A percentile compares a stretch with the other conserved stretches of the same genome.
phyloP scores from a whole-genome alignment of 2,329 filamentous ascomycete genomes.

The Septoria linicola region DNA sequence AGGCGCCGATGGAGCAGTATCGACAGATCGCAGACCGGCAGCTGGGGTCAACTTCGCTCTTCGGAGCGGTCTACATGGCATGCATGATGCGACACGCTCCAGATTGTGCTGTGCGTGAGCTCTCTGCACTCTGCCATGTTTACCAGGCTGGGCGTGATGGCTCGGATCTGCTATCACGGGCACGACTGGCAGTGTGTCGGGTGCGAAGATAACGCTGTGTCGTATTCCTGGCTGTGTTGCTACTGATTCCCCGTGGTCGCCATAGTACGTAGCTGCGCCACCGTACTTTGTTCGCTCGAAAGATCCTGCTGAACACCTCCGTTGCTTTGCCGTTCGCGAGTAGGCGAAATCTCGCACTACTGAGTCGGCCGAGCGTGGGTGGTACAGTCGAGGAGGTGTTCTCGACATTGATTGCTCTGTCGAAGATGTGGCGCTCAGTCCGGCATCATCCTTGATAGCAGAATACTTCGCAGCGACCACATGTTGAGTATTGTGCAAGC shows the following conservation, averaged over 20 bases:
- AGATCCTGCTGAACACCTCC: conserved; percentile 8
- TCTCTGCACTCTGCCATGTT: conserved; percentile 19
- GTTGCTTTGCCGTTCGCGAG: not conserved
- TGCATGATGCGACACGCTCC: not conserved
- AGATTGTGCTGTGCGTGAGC: conserved; percentile 14
- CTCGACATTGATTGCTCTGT: conserved; percentile 26
- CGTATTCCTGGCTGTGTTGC: conserved; percentile 58
- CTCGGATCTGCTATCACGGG: conserved; percentile 1
- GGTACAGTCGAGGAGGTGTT: conserved; percentile 35
- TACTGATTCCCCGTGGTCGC: conserved; percentile 61
- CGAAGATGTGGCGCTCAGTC: conserved; percentile 2
- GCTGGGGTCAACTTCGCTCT: conserved; percentile 1
- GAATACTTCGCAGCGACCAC: too few relatives aligned
- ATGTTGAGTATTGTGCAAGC: too few relatives aligned
- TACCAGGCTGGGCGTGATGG: conserved; percentile 4
- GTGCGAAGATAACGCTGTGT: conserved; percentile 31
- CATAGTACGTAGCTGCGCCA: conserved; percentile 60
- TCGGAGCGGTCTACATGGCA: conserved; percentile 12
- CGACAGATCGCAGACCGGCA: not conserved
- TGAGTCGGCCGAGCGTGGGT: conserved; percentile 32
- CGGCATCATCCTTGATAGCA: too few relatives aligned
- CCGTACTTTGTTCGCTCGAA: conserved; percentile 41
- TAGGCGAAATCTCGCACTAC: conserved; percentile 39
- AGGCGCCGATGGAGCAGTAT: too few relatives aligned
- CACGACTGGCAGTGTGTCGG: not conserved